A percentile compares a stretch with the other conserved stretches of the same genome.
Evolutionary conservation across 441 rosid species (phyloP).

Genomic region (Iberis amara): DNA sequence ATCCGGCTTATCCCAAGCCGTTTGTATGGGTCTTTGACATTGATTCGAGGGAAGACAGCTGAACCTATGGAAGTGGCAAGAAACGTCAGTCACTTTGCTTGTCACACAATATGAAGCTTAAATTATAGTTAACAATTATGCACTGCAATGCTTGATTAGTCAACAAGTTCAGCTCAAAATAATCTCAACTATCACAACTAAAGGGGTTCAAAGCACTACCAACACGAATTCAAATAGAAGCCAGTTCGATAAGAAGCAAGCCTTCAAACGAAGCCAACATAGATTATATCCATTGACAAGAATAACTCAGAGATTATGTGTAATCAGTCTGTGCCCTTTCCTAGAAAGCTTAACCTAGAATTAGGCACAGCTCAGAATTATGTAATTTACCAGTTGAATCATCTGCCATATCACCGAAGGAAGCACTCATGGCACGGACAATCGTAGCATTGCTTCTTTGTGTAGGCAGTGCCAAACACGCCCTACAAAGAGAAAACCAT

Average conservation of each 20-base stretch:
- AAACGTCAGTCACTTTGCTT: conserved; percentile 16
- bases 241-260: no score
- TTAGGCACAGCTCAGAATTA: conserved; percentile 1
- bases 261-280: no score
- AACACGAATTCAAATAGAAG: no score
- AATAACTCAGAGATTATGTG: background rate
- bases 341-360: conserved; percentile 9
- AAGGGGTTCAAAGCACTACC: background rate
- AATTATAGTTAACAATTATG: background rate
- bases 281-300: no score
- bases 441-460: conserved; percentile 38
- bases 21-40: conserved; percentile 76
- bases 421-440: conserved; percentile 69
- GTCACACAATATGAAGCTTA: no score
- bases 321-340: background rate
- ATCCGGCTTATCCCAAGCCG: conserved; percentile 89
- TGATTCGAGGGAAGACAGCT: conserved; percentile 73
- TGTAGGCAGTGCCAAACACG: conserved; percentile 30
- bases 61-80: conserved; percentile 40
- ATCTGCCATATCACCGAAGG: conserved; percentile 57
- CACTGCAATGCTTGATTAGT: background rate
- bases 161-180: conserved; percentile 6
- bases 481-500: conserved; percentile 24
- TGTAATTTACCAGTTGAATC: conserved; percentile 50
- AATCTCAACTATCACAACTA: background rate